Base-by-base conservation (phyloP, 495 filamentous ascomycete species). In the Tuber calosporum region DNA sequence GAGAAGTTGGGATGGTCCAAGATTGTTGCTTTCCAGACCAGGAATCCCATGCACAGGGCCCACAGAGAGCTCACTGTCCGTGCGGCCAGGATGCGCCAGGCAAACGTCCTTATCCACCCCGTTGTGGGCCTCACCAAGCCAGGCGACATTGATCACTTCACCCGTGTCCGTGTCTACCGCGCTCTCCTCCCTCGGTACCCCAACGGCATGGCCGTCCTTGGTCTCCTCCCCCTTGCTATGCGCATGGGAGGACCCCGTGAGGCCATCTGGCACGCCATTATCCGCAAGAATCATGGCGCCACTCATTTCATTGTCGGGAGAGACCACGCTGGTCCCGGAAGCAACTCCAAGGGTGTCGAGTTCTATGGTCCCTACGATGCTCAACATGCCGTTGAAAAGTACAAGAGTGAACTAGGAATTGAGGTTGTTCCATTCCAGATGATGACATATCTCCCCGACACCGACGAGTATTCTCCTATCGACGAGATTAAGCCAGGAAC, bases 241-340 rank as follows among this genome's bases (percentile, higher is more conserved):
- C 92, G 95, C 82, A 99, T 99, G 95, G 95, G 93, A 79, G 95
- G 95, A 79, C 95, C 95, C 69, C 92, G 95, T 77, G 95, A 99
- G 87, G 95, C 95, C 77, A 93, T 99, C 85, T 99, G 95, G 95
- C 95, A 99, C 86, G 95, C 95, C 77, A 98, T 99, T 81, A 99
- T 99, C 87, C 93, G 95, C 80, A 99, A 98, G 88, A 99, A 99
- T 85, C 93, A 97, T 85, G 95, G 95, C 77, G 93, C 94, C 48
- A 98, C 96, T 20, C 95, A 99, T 87, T 99, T 99, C 88, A 99
- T 99, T 81, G 94, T 99, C 72, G 95, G 95, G 39, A 92, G 95
- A 84, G 95, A 99, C 83, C 95, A 99, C 83, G 95, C 95, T 79
- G 95, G 95, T 71, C 95, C 95, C 39, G 95, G 95, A 77, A 95